These are phyloP conservation scores for Pascua sp. DNA, from an alignment of 1,284 basidiomycete species.

Conservation along the genomic window DNA sequence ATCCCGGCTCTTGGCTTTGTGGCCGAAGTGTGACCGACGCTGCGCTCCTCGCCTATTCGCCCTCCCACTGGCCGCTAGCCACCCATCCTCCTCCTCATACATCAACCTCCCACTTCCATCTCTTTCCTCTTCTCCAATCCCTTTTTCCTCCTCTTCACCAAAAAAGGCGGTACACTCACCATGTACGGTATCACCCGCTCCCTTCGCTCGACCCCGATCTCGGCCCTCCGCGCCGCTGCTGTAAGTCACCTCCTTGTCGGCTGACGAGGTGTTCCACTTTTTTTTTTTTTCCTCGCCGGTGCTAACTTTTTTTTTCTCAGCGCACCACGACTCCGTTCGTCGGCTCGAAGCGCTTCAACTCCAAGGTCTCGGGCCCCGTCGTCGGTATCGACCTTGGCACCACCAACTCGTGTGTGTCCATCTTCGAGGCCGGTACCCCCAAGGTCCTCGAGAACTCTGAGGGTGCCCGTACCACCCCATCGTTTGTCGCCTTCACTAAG, in stretches of 20 bases:
- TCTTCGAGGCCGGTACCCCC: conserved; percentile 93
- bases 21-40: no score
- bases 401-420: conserved; percentile 82
- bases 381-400: conserved; percentile 55
- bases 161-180: conserved; percentile 16
- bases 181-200: conserved; percentile 43
- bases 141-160: conserved; percentile 2
- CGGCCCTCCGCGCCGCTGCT: conserved; percentile 23
- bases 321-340: conserved; percentile 33
- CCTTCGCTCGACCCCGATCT: conserved; percentile 23
- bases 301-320: conserved; percentile 17
- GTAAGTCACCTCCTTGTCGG: conserved; percentile 16
- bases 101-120: background rate
- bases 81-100: background rate
- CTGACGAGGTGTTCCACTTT: background rate
- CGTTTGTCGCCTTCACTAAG: conserved; percentile 97
- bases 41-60: no score
- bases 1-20: no score
- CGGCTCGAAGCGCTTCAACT: conserved; percentile 49
- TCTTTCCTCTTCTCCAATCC: conserved; percentile 5
- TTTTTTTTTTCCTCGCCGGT: background rate
- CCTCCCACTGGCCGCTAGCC: background rate
- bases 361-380: conserved; percentile 53
- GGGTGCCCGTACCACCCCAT: conserved; percentile 96
- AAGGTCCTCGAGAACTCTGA: conserved; percentile 97